phyloP scores from a whole-genome alignment of 495 filamentous ascomycete species.

The Talaromyces proteolyticus region DNA sequence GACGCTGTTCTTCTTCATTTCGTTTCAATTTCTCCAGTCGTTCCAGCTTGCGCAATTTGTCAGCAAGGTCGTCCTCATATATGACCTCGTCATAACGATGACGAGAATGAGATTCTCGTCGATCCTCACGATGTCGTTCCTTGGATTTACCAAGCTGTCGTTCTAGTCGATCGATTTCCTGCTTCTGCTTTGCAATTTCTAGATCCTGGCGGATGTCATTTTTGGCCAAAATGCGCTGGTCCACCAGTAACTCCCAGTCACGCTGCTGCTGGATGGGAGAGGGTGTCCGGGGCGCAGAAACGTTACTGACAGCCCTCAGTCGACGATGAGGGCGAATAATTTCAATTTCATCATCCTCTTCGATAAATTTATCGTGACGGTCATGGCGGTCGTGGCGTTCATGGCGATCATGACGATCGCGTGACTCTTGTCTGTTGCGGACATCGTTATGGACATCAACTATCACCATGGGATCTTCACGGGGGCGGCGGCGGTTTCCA shows the following conservation, averaged over 20 bases:
- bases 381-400: conserved; percentile 13
- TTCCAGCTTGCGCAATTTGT: conserved; percentile 6
- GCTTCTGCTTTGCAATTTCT: conserved; percentile 33
- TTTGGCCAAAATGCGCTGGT: conserved; percentile 29
- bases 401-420: conserved; percentile 1
- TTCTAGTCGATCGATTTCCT: conserved; percentile 39
- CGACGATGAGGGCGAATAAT: conserved; percentile 14
- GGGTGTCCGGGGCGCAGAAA: conserved; percentile 12
- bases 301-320: conserved; percentile 13
- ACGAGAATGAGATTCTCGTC: neutral
- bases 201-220: conserved; percentile 33
- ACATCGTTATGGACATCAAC: conserved; percentile 28
- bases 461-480: conserved; percentile 17
- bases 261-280: conserved; percentile 14
- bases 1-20: conserved; percentile 25
- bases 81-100: neutral
- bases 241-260: conserved; percentile 31
- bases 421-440: neutral
- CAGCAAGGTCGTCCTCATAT: conserved; percentile 6
- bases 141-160: conserved; percentile 33
- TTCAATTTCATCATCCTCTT: conserved; percentile 18
- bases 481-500: conserved; percentile 24
- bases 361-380: no score
- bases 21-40: conserved; percentile 26
- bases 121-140: conserved; percentile 14